These are phyloP conservation scores for Phoenix dactylifera DNA, from an alignment of 176 grass and related monocot species.

Conservation along the genomic window DNA sequence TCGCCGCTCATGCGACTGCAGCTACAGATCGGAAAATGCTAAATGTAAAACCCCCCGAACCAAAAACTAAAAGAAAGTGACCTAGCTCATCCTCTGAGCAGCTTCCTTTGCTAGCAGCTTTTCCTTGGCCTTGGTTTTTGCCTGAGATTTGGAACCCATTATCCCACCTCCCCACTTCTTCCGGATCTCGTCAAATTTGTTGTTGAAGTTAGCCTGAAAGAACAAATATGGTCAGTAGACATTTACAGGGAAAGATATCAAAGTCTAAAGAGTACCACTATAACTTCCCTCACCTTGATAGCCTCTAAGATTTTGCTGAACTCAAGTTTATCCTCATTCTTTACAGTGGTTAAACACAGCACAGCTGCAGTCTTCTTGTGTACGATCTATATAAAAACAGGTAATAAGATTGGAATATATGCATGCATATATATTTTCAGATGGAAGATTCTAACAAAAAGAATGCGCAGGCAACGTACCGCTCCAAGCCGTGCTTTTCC, in stretches of 20 bases:
- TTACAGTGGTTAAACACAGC: constrained; percentile 26
- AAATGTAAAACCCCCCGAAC: background rate
- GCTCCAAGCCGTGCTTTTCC: background rate
- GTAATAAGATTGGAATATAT: too few relatives aligned
- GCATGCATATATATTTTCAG: too few relatives aligned
- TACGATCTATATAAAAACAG: constrained; percentile 23
- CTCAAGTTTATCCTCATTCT: too few relatives aligned
- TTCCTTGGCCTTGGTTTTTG: background rate
- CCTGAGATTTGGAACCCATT: constrained; percentile 7
- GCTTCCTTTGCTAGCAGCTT: background rate
- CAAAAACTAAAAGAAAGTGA: background rate
- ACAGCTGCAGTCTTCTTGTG: constrained; percentile 49
- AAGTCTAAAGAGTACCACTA: too few relatives aligned
- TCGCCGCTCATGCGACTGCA: too few relatives aligned
- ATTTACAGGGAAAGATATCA: too few relatives aligned
- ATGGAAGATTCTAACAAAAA: too few relatives aligned
- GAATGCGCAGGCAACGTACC: background rate
- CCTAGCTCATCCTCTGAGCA: too few relatives aligned
- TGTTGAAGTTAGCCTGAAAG: constrained; percentile 1
- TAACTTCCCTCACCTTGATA: too few relatives aligned
- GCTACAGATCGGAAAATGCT: background rate
- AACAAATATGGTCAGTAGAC: background rate
- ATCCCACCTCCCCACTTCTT: constrained; percentile 5
- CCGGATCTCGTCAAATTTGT: background rate
- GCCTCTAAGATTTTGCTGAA: too few relatives aligned